Conservation (phyloP, 2,329 filamentous ascomycete species). For the Nannizziopsis arthrosporioides region DNA sequence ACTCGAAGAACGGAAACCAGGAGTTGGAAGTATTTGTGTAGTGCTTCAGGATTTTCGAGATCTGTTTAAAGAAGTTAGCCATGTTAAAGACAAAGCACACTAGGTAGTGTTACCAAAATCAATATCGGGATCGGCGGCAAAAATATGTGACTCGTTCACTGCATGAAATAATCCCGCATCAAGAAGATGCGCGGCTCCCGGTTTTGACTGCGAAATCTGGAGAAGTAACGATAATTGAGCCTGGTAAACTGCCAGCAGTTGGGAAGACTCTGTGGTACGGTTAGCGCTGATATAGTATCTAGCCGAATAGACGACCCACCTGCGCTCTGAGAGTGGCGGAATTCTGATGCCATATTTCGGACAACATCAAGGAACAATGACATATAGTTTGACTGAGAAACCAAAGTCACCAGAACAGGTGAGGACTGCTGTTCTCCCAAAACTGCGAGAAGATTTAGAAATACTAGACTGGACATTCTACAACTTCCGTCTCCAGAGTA, state of each 20-base stretch:
- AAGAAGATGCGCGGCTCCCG: conserved; percentile 76
- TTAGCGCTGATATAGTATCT: not conserved
- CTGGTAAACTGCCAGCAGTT: conserved; percentile 51
- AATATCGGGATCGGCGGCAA: conserved; percentile 81
- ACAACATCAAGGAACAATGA: conserved; percentile 82
- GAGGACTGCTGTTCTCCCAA: conserved; percentile 62
- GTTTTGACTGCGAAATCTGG: conserved; percentile 68
- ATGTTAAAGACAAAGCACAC: conserved; percentile 7
- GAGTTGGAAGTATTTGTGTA: conserved; percentile 73
- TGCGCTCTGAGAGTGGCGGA: conserved; percentile 46
- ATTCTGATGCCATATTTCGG: conserved; percentile 62
- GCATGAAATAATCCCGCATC: conserved; percentile 79
- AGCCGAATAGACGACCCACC: conserved; percentile 36
- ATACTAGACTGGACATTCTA: conserved; percentile 71
- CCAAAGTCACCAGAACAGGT: conserved; percentile 61
- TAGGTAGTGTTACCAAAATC: conserved; percentile 49
- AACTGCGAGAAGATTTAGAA: conserved; percentile 67
- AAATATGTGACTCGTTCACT: conserved; percentile 71
- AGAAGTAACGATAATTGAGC: conserved; percentile 73
- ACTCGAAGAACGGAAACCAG: conserved; percentile 71
- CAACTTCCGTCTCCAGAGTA: conserved; percentile 71
- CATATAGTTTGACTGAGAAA: conserved; percentile 81
- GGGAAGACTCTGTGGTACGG: conserved; percentile 38
- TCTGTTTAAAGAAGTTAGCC: conserved; percentile 31
- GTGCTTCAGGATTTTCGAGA: conserved; percentile 54